These are phyloP conservation scores for Tuber aestivum DNA, from an alignment of 495 filamentous ascomycete species.

Conservation along the genomic window DNA sequence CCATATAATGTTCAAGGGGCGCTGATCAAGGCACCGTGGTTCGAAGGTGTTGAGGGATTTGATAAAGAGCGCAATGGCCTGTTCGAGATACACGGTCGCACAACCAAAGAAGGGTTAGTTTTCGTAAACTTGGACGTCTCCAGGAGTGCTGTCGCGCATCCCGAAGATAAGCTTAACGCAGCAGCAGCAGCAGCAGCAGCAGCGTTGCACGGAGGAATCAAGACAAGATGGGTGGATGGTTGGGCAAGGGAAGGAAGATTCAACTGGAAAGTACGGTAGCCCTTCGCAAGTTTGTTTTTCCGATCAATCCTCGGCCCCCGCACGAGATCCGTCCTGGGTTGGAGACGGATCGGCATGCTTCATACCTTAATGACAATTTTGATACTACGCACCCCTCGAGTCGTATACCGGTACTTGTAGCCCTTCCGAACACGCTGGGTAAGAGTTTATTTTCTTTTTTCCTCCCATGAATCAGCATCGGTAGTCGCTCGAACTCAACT, in stretches of 20 bases:
- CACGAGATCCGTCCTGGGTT: background rate
- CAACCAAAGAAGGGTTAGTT: conserved; percentile 43
- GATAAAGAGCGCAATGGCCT: conserved; percentile 53
- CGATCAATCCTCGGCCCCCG: background rate
- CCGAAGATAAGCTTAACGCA: conserved; percentile 21
- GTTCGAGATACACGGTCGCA: conserved; percentile 47
- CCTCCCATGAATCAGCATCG: background rate
- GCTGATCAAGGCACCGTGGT: conserved; percentile 56
- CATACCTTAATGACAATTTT: background rate
- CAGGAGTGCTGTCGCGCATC: conserved; percentile 11
- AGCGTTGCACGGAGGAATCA: conserved; percentile 22
- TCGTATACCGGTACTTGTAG: too few relatives aligned
- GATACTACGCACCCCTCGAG: background rate
- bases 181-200: too few relatives aligned
- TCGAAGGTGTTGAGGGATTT: conserved; percentile 52
- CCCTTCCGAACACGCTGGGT: background rate
- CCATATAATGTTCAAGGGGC: conserved; percentile 54
- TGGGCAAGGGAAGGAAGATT: conserved; percentile 45
- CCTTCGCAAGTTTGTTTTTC: conserved; percentile 12
- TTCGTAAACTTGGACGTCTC: conserved; percentile 48
- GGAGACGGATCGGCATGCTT: background rate
- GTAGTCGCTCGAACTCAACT: background rate
- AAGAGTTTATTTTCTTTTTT: background rate
- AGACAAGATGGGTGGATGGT: conserved; percentile 43
- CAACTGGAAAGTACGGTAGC: conserved; percentile 49